Evolutionary conservation across 2,329 filamentous ascomycete species (phyloP).

Genomic region (Thelonectria olida): DNA sequence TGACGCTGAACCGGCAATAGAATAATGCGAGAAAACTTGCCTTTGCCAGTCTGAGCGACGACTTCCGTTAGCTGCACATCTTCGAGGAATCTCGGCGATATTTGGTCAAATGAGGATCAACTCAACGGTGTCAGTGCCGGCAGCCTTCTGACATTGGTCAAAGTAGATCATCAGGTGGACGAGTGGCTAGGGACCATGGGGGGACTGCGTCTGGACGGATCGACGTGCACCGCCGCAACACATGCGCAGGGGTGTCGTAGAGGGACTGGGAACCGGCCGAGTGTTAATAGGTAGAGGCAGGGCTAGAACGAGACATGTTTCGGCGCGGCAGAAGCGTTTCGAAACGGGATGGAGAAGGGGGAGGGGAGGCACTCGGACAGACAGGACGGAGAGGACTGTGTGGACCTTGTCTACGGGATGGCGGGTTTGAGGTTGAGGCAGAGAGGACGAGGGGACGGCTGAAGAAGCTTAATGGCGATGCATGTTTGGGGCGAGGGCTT

Average conservation of each 20-base stretch:
- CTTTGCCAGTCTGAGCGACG: too few species aligned
- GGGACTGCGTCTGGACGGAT: constrained; percentile 31
- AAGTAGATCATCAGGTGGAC: constrained; percentile 11
- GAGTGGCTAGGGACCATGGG: constrained; percentile 15
- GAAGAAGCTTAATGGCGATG: constrained; percentile 27
- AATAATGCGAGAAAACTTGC: too few species aligned
- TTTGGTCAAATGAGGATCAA: too few species aligned
- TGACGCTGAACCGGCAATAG: too few species aligned
- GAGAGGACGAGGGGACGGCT: constrained; percentile 1
- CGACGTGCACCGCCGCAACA: constrained; percentile 25
- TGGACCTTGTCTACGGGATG: not conserved
- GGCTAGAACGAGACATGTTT: constrained; percentile 27
- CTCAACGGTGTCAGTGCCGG: too few species aligned
- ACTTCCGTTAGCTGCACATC: too few species aligned
- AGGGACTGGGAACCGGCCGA: constrained; percentile 8
- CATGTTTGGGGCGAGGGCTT: constrained; percentile 23
- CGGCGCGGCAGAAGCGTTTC: constrained; percentile 32
- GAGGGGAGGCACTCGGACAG: constrained; percentile 8
- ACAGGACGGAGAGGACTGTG: constrained; percentile 18
- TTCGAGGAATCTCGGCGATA: too few species aligned
- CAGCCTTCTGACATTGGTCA: too few species aligned
- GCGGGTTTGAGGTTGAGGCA: not conserved
- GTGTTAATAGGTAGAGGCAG: not conserved
- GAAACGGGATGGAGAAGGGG: constrained; percentile 18
- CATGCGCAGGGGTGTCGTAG: not conserved